phyloP scores from a whole-genome alignment of 257 asterid species.

The Phtheirospermum japonicum region DNA sequence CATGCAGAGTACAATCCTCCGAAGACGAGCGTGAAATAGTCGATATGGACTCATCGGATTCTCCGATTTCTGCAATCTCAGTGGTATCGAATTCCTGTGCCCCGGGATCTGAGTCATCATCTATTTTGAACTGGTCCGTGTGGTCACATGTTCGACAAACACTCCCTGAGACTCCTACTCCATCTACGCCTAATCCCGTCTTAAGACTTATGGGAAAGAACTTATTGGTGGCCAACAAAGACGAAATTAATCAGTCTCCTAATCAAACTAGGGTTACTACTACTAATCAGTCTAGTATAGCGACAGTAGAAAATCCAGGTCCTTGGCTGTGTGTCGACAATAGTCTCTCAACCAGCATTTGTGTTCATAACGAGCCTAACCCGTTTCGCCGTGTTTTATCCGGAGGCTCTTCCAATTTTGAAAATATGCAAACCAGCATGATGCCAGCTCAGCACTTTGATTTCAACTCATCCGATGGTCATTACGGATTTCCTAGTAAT shows the following conservation, averaged over 20 bases:
- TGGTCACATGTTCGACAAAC: conserved; percentile 32
- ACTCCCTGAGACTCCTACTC: conserved; percentile 34
- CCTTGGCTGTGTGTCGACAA: conserved; percentile 26
- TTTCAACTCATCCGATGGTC: background rate
- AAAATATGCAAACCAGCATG: too few species aligned
- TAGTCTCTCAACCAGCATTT: background rate
- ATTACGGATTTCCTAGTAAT: background rate
- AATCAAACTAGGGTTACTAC: conserved; percentile 29
- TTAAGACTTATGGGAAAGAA: conserved; percentile 94
- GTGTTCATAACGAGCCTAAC: background rate
- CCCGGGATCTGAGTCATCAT: too few species aligned
- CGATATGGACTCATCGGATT: conserved; percentile 65
- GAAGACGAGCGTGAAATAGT: conserved; percentile 60
- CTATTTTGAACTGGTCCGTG: conserved; percentile 39
- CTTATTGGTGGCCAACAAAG: conserved; percentile 74
- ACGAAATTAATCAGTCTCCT: conserved; percentile 40
- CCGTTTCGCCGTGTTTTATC: background rate
- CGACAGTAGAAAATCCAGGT: conserved; percentile 28
- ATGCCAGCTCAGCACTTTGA: too few species aligned
- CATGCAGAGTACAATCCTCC: conserved; percentile 72
- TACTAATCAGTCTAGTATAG: conserved; percentile 27
- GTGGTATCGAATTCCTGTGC: conserved; percentile 45
- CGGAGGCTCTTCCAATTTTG: background rate
- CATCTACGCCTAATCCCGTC: conserved; percentile 63
- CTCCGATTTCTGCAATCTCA: conserved; percentile 68